Percentiles rank a stretch among this genome's conserved stretches.
Evolutionary conservation across 164 flowering plant genomes (phyloP).

Genomic region (Tinospora cordifolia): DNA sequence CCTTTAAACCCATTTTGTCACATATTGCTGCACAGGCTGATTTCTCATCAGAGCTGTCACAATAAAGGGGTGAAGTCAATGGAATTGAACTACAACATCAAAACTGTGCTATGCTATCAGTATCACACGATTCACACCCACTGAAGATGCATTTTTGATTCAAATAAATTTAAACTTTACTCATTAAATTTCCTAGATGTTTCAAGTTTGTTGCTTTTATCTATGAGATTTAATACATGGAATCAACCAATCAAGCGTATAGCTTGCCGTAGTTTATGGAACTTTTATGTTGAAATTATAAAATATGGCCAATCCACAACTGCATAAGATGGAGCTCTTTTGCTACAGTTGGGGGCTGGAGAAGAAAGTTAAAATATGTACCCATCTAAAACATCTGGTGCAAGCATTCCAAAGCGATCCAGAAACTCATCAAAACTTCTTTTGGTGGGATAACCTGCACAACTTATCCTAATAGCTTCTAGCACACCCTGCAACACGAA

Average conservation of each 20-base stretch:
- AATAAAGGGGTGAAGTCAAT: constrained; percentile 13
- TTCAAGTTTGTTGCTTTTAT: not conserved
- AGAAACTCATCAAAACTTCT: constrained; percentile 75
- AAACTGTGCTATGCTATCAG: not conserved
- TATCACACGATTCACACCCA: too few species aligned
- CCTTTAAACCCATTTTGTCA: constrained; percentile 68
- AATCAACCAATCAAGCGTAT: not conserved
- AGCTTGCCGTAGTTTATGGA: not conserved
- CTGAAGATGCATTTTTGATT: too few species aligned
- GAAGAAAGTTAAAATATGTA: constrained; percentile 11
- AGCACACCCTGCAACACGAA: constrained; percentile 52
- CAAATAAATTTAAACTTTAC: not conserved
- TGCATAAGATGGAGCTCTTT: not conserved
- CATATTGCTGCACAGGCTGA: constrained; percentile 53
- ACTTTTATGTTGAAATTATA: not conserved
- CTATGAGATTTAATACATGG: not conserved
- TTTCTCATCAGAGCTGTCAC: constrained; percentile 60
- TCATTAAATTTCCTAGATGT: not conserved
- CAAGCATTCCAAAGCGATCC: constrained; percentile 69
- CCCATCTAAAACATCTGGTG: constrained; percentile 63
- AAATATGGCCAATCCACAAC: not conserved
- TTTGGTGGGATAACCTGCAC: constrained; percentile 87
- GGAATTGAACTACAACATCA: not conserved
- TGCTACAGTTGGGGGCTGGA: not conserved
- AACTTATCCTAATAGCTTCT: constrained; percentile 81